Percentiles rank a stretch among this genome's conserved stretches.
Conservation (phyloP, 192 early-diverging fungal genomes). For the Umbelopsis vinacea region DNA sequence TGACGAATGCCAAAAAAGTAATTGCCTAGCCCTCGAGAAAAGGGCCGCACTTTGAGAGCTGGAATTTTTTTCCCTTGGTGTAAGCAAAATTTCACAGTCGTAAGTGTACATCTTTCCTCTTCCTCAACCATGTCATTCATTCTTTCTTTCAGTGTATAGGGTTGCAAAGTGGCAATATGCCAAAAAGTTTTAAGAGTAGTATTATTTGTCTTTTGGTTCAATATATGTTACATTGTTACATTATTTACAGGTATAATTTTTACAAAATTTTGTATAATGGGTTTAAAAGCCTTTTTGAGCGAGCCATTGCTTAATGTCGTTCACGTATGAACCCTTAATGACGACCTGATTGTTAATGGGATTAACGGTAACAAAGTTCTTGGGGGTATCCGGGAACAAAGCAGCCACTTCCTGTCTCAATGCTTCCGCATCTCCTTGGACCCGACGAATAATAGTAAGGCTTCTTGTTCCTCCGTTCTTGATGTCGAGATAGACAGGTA, state of each 20-base stretch:
- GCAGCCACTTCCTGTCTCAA: slow-evolving; percentile 33
- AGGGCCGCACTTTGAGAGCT: no score
- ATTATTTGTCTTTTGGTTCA: background rate
- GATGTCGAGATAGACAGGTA: slow-evolving; percentile 75
- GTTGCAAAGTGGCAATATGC: no score
- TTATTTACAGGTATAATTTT: background rate
- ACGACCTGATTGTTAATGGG: slow-evolving; percentile 54
- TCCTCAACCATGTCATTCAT: no score
- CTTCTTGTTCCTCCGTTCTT: slow-evolving; percentile 67
- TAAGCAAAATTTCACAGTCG: no score
- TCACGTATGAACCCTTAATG: slow-evolving; percentile 56
- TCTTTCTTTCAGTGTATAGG: no score
- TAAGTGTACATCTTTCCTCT: no score
- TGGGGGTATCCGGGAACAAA: slow-evolving; percentile 35
- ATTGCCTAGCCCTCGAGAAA: no score
- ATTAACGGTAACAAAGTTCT: slow-evolving; percentile 41
- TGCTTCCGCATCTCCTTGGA: slow-evolving; percentile 69
- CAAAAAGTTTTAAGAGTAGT: background rate
- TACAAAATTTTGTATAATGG: background rate
- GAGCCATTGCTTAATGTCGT: slow-evolving; percentile 59
- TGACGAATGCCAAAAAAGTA: no score
- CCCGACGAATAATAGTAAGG: slow-evolving; percentile 70
- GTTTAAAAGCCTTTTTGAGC: slow-evolving; percentile 58
- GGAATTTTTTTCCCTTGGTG: no score
- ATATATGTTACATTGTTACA: background rate